Base-by-base conservation (phyloP, 2,329 filamentous ascomycete genomes). In the Sordariomycetes sp. region DNA sequence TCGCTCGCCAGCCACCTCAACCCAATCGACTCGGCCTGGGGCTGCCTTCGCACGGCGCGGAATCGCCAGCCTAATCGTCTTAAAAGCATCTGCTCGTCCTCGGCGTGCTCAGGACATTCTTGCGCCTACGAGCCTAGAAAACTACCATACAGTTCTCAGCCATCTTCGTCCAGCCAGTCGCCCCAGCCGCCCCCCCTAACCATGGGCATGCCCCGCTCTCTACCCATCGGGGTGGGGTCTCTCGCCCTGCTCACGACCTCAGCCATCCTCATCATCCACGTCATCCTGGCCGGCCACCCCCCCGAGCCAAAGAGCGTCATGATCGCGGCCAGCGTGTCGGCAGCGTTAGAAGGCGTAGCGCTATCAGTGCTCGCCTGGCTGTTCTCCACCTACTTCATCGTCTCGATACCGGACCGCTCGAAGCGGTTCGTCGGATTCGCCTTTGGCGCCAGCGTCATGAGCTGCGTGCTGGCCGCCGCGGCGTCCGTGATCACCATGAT, bases 401-500 rank as follows among this genome's bases (percentile, higher is more conserved):
- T 60, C 60, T 53, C 59, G 62, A 51, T 61, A 60, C 20, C 53
- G 18, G 52, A 58, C 43, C 63, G 59, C 4, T 61, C 60, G 20
- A 66, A 61, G 43, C 67, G 63, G 14, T 59, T 66, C 51, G 69
- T 64, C 53, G 67, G 66, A 24, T 52, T 73, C 22, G 71, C 70
- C 69, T 74, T 77, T 56, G 66, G 69, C 14, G 62, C 67, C 3
- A 69, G 69, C 48, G 62, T 79, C 11, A 59, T 77, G 12, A 62
- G 72, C 7, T 79, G 75, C 59, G 68, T 74, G 2, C 64, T 77
- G 28, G 76, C 79, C 10, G 72, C 77, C 22, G 72, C 71, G 3
- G 65, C 76, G 4, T 79, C 78, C 20, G 69, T 77, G 16, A 69
- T 70, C 3, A 71, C 74, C 53, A 66, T 82, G 56, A 70, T 75